Percentiles rank a stretch among this genome's conserved stretches.
phyloP scores from a whole-genome alignment of 192 early-diverging fungal species.

The Coemansia sp. region DNA sequence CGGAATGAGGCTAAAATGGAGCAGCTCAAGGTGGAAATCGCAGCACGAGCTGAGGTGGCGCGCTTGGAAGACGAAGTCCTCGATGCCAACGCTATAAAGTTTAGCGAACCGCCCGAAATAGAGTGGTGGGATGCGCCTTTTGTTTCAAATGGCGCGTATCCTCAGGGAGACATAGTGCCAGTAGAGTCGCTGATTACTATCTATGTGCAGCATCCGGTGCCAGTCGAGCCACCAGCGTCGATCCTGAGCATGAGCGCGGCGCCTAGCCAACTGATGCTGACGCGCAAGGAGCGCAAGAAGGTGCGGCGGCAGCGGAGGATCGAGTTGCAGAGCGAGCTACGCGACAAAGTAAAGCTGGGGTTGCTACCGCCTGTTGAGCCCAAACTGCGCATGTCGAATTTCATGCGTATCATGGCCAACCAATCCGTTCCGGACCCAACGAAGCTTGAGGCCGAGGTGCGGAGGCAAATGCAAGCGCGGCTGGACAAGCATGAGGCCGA shows the following conservation, averaged over 20 bases:
- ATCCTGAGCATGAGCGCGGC: constrained; percentile 18
- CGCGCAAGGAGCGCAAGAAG: constrained; percentile 82
- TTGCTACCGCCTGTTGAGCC: constrained; percentile 88
- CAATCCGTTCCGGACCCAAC: constrained; percentile 96
- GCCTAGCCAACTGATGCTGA: constrained; percentile 38
- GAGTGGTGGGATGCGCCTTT: constrained; percentile 99
- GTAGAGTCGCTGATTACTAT: constrained; percentile 54
- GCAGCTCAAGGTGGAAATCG: constrained; percentile 48
- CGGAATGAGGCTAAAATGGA: constrained; percentile 64
- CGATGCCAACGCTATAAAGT: constrained; percentile 52
- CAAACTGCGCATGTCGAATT: constrained; percentile 87
- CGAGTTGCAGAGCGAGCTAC: constrained; percentile 88
- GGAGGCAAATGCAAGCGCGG: constrained; percentile 79
- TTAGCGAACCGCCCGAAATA: constrained; percentile 66
- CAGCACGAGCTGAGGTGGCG: constrained; percentile 23
- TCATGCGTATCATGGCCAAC: constrained; percentile 93
- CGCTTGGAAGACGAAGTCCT: constrained; percentile 34
- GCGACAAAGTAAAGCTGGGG: constrained; percentile 91
- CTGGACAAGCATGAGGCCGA: constrained; percentile 76
- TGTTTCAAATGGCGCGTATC: constrained; percentile 69
- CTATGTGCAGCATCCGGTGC: constrained; percentile 40
- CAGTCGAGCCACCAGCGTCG: constrained; percentile 29
- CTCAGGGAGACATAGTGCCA: constrained; percentile 54
- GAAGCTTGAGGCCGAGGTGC: constrained; percentile 88
- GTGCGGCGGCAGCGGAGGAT: constrained; percentile 81